Percentiles rank a stretch among this genome's conserved stretches.
These are phyloP conservation scores for Tremellales sp. DNA, from an alignment of 1,284 basidiomycete genomes.

Conservation along the genomic window DNA sequence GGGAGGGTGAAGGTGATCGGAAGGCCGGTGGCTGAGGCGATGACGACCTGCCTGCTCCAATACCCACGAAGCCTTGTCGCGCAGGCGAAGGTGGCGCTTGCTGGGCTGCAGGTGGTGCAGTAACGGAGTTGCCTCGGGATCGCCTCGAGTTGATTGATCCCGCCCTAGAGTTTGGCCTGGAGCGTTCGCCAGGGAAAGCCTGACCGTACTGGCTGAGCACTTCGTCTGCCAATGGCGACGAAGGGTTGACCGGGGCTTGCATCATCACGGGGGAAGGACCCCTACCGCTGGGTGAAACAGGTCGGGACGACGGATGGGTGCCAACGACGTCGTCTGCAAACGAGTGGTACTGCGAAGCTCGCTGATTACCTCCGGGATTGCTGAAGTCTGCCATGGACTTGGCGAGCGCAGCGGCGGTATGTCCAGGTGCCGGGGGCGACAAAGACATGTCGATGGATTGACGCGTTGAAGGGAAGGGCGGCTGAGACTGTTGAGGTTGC, in stretches of 20 bases:
- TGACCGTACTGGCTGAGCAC: constrained; percentile 75
- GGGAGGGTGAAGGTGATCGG: constrained; percentile 40
- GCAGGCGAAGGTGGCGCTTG: constrained; percentile 47
- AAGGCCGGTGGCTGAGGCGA: constrained; percentile 58
- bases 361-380: too few species aligned
- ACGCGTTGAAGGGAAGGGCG: constrained; percentile 14
- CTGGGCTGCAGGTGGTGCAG: constrained; percentile 20
- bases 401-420: constrained; percentile 49
- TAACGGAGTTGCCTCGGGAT: constrained; percentile 45
- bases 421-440: constrained; percentile 45
- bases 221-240: constrained; percentile 61
- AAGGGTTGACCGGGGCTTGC: constrained; percentile 57
- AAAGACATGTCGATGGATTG: constrained; percentile 42
- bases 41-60: constrained; percentile 61
- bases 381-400: constrained; percentile 48
- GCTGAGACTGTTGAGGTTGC: too few species aligned
- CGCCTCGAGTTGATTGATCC: constrained; percentile 38
- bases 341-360: constrained; percentile 40
- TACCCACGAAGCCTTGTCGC: constrained; percentile 66
- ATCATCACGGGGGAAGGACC: constrained; percentile 60
- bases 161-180: constrained; percentile 44
- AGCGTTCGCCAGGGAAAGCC: constrained; percentile 77
- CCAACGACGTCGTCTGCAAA: constrained; percentile 72
- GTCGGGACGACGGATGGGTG: constrained; percentile 64
- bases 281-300: constrained; percentile 59